A percentile compares a stretch with the other conserved stretches of the same genome.
Conservation (phyloP, 495 filamentous ascomycete genomes). For the Podospora pseudopauciseta region DNA sequence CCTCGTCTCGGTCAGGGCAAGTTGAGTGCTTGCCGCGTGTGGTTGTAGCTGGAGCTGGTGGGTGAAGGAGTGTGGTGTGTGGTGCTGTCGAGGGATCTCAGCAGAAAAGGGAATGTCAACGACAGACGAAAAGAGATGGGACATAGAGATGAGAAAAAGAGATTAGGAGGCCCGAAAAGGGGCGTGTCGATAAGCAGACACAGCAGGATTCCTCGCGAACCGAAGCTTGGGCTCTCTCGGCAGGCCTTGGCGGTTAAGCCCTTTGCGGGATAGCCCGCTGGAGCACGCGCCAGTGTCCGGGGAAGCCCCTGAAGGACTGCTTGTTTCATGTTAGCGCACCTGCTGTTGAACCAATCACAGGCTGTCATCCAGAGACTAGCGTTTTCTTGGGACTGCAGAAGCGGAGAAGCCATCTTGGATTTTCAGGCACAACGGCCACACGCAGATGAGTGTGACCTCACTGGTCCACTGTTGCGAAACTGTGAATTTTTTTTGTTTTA, state of each 20-base stretch:
- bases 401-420: not conserved
- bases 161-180: not conserved
- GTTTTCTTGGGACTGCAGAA: not conserved
- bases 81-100: not conserved
- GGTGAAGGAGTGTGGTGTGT: not conserved
- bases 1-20: conserved; percentile 4
- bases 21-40: not conserved
- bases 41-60: not conserved
- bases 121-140: not conserved
- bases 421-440: not conserved
- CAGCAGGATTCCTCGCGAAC: not conserved
- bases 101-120: not conserved
- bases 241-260: conserved; percentile 4
- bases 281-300: conserved; percentile 15
- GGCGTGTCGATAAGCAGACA: not conserved
- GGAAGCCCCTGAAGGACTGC: conserved; percentile 2
- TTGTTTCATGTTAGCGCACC: not conserved
- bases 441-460: not conserved
- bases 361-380: not conserved
- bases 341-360: conserved; percentile 6
- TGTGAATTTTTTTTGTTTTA: too few species aligned
- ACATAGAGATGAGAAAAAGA: not conserved
- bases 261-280: conserved; percentile 15
- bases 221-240: not conserved
- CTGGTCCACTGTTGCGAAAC: too few species aligned